Percentiles rank a stretch among this genome's conserved stretches.
Conservation (phyloP, 441 rosid genomes). For the Populus hybrid region DNA sequence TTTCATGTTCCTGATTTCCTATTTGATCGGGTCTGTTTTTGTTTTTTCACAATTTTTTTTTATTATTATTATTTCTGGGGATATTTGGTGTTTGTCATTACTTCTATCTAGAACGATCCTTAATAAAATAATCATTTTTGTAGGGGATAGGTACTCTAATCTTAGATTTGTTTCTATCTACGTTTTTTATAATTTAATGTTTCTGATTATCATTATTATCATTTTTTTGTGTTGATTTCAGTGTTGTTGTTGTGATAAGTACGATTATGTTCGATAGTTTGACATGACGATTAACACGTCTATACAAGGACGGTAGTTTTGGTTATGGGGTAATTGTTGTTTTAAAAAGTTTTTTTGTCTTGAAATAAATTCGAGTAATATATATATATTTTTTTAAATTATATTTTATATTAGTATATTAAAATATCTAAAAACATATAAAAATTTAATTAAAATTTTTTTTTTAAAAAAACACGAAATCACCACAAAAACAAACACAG, state of each 20-base stretch:
- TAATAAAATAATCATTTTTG: background rate
- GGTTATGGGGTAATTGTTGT: too few relatives aligned
- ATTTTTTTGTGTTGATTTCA: background rate
- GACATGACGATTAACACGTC: background rate
- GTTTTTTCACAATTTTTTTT: background rate
- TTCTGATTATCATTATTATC: background rate
- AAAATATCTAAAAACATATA: too few relatives aligned
- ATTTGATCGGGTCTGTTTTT: too few relatives aligned
- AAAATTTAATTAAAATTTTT: too few relatives aligned
- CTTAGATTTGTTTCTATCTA: background rate
- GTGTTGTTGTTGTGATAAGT: background rate
- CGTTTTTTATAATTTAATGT: background rate
- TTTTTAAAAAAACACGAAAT: too few relatives aligned
- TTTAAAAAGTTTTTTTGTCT: too few relatives aligned
- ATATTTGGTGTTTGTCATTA: background rate
- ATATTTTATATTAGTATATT: too few relatives aligned
- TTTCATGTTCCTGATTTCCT: background rate
- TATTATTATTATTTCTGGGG: background rate
- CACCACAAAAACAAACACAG: too few relatives aligned
- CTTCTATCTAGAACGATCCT: background rate
- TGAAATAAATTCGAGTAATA: too few relatives aligned
- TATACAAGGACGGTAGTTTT: background rate
- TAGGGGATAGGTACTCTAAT: background rate
- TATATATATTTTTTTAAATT: too few relatives aligned
- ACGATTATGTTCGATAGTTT: background rate